Base-by-base conservation (phyloP, 2,329 filamentous ascomycete genomes). In the Canariomyces notabilis region DNA sequence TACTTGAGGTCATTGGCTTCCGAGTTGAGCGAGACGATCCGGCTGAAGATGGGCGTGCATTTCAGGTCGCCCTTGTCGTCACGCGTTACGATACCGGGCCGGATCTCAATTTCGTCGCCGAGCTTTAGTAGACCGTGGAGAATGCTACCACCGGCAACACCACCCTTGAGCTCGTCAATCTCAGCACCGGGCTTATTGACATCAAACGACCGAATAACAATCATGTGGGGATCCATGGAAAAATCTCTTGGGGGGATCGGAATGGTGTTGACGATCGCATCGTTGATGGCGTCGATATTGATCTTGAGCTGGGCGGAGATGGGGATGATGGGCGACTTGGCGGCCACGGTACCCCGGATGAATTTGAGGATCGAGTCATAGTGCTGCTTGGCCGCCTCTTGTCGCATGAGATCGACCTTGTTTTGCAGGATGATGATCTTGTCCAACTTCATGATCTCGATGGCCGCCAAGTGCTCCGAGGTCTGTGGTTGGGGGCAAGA, bases 341-440 rank as follows among this genome's bases (percentile, higher is more conserved):
- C 91, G 50, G 93, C 93, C 50, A 96, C 91, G 26, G 93, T 98
- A 64, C 93, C 93, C 65, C 93, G 84, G 64, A 98, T 96, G 72
- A 98, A 98, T 72, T 97, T 97, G 62, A 94, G 78, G 58, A 98
- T 98, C 1, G 90, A 96, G 70, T 95, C 85, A 75, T 95, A 93
- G 70, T 98, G 93, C 64, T 91, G 82, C 63, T 89, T 80, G 39
- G 94, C 93, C 53, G 86, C 88, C 66, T 97, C 91, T 76, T 96
- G 88, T 61, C 89, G 82, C 89, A 98, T 97, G 59, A 98, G 73
- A 67, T 98, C 93, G 62, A 98, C 93, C 80, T 98, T 98, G 77
- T 98, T 98, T 72, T 98, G 93, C 49, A 98, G 81, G 64, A 98
- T 97, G 67, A 98, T 95, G 71, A 98, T 96, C 74, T 98, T 94